Evolutionary conservation across 2,329 filamentous ascomycete genomes (phyloP).

Genomic region (Epichloe aotearoae): DNA sequence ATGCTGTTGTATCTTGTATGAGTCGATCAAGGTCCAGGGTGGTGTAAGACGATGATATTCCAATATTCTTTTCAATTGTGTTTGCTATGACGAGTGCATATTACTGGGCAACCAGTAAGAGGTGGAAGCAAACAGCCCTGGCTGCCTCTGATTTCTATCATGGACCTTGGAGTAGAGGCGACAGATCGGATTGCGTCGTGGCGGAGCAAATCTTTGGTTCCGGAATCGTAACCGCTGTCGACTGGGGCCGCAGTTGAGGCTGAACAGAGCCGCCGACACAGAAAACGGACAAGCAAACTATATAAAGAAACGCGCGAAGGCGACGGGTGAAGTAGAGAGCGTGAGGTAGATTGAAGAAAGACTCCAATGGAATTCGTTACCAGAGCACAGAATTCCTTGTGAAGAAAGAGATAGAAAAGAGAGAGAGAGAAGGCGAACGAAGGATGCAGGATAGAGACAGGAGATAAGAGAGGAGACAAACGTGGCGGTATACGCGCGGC

Average conservation of each 20-base stretch:
- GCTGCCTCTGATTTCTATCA: background rate
- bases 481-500: background rate
- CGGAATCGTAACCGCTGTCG: background rate
- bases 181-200: background rate
- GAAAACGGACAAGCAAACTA: background rate
- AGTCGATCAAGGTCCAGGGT: background rate
- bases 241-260: background rate
- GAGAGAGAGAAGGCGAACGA: background rate
- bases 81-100: constrained; percentile 3
- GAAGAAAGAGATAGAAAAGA: background rate
- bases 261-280: background rate
- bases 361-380: background rate
- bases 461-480: background rate
- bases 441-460: constrained; percentile 1
- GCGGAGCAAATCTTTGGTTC: background rate
- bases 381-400: background rate
- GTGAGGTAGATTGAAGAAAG: background rate
- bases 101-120: background rate
- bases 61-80: background rate
- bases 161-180: background rate
- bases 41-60: background rate
- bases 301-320: constrained; percentile 1
- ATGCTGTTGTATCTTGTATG: constrained; percentile 11
- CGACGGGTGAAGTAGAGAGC: constrained; percentile 3
- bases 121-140: background rate